These are phyloP conservation scores for Lagenidium sp. DNA, from an alignment of 352 stramenopile genomes.

Conservation along the genomic window DNA sequence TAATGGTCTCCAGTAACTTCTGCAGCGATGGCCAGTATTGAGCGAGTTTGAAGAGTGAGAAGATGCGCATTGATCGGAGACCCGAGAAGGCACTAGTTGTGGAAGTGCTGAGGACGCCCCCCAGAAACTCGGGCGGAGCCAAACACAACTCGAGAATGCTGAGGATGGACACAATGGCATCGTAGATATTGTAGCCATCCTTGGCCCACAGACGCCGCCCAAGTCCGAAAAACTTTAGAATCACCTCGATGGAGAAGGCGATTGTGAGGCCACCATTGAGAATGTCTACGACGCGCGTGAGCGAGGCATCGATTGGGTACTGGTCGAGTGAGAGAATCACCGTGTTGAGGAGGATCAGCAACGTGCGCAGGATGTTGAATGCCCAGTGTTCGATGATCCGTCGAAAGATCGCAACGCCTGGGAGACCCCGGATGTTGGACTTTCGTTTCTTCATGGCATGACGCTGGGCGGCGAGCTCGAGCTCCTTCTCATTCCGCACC, in stretches of 20 bases:
- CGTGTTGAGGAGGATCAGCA: slow-evolving; percentile 80
- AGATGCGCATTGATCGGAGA: slow-evolving; percentile 80
- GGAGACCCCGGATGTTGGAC: not conserved
- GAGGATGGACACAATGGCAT: slow-evolving; percentile 44
- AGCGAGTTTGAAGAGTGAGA: slow-evolving; percentile 89
- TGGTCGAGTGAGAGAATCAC: slow-evolving; percentile 76
- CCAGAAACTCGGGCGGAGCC: slow-evolving; percentile 30
- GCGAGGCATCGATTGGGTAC: slow-evolving; percentile 40
- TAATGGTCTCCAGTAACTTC: slow-evolving; percentile 87
- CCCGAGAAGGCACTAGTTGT: slow-evolving; percentile 49
- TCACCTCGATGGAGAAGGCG: slow-evolving; percentile 38
- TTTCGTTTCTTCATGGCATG: not conserved
- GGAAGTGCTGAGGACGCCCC: not conserved
- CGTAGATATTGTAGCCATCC: slow-evolving; percentile 78
- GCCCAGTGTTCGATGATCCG: slow-evolving; percentile 32
- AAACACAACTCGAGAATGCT: slow-evolving; percentile 31
- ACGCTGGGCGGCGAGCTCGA: not conserved
- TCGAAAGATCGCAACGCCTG: slow-evolving; percentile 1
- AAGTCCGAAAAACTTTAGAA: slow-evolving; percentile 68
- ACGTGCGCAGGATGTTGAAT: slow-evolving; percentile 42
- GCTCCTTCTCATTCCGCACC: slow-evolving; percentile 20
- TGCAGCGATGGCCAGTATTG: slow-evolving; percentile 87
- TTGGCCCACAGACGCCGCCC: slow-evolving; percentile 37
- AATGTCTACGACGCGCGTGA: slow-evolving; percentile 32
- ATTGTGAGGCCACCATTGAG: slow-evolving; percentile 54